phyloP scores from a whole-genome alignment of 257 asterid species.

The Fraxinus quadrangulata region DNA sequence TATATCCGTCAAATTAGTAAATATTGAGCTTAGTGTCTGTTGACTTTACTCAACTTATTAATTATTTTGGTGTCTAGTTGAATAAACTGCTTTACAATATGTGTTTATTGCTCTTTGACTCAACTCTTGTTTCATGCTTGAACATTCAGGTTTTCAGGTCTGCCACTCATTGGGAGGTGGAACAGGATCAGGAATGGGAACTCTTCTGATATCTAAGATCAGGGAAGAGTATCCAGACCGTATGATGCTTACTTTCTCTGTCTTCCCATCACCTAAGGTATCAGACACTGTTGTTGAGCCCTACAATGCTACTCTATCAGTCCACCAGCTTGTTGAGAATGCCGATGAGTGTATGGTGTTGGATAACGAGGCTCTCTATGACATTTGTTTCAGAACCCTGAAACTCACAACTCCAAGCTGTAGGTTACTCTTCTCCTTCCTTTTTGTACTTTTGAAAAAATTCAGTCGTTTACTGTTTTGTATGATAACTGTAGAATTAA shows the following conservation, averaged over 20 bases:
- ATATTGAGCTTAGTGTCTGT: neutral
- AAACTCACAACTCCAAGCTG: conserved; percentile 62
- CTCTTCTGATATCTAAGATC: conserved; percentile 49
- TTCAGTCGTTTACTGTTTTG: neutral
- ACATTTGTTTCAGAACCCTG: conserved; percentile 57
- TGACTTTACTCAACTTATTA: neutral
- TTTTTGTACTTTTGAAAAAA: neutral
- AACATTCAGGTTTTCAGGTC: conserved; percentile 43
- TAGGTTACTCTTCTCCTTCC: conserved; percentile 20
- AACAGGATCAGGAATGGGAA: conserved; percentile 57
- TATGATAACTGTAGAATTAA: neutral
- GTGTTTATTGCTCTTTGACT: neutral
- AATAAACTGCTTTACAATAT: neutral
- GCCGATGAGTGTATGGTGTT: conserved; percentile 56
- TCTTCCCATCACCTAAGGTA: conserved; percentile 54
- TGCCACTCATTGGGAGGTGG: conserved; percentile 60
- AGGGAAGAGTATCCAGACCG: conserved; percentile 54
- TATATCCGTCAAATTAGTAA: neutral
- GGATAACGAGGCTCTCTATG: conserved; percentile 52
- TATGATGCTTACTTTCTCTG: conserved; percentile 55
- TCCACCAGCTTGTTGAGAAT: conserved; percentile 55
- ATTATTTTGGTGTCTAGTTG: neutral
- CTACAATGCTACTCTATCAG: conserved; percentile 47
- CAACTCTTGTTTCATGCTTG: neutral
- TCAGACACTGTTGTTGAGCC: conserved; percentile 58